A percentile compares a stretch with the other conserved stretches of the same genome.
Conservation (phyloP, 257 asterid genomes). For the Gardenia jasminoides region DNA sequence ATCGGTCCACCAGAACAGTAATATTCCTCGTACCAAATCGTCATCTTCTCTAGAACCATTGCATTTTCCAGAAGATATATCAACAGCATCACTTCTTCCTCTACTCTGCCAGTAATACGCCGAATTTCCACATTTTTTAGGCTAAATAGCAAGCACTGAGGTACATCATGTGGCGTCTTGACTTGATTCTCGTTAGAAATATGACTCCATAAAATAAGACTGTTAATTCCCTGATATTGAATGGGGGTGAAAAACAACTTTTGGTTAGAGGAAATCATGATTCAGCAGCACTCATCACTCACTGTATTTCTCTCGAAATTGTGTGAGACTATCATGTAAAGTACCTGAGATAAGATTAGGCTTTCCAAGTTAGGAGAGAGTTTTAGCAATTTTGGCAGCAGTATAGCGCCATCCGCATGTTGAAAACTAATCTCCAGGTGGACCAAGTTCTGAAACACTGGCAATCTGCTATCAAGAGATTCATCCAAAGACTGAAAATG, state of each 20-base stretch:
- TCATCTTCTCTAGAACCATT: conserved; percentile 15
- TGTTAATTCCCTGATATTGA: too few species aligned
- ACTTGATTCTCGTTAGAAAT: too few species aligned
- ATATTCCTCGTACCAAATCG: not conserved
- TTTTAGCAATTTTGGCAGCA: conserved; percentile 10
- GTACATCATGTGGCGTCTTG: not conserved
- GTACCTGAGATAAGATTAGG: conserved; percentile 9
- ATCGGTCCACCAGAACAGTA: conserved; percentile 7
- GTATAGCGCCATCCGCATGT: not conserved
- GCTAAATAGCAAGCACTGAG: conserved; percentile 1
- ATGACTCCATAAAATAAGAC: too few species aligned
- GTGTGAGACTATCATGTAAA: too few species aligned
- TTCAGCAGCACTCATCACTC: too few species aligned
- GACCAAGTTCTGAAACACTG: conserved; percentile 7
- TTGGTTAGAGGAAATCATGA: too few species aligned
- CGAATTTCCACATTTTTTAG: conserved; percentile 2
- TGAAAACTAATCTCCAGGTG: not conserved
- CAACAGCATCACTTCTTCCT: conserved; percentile 7
- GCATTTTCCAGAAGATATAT: conserved; percentile 13
- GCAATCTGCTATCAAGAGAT: not conserved
- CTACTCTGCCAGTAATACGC: not conserved
- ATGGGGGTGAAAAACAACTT: too few species aligned
- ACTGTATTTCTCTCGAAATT: too few species aligned
- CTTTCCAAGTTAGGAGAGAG: conserved; percentile 5
- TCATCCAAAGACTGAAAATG: not conserved